phyloP scores from a whole-genome alignment of 495 filamentous ascomycete species.

The Glonium stellatum region DNA sequence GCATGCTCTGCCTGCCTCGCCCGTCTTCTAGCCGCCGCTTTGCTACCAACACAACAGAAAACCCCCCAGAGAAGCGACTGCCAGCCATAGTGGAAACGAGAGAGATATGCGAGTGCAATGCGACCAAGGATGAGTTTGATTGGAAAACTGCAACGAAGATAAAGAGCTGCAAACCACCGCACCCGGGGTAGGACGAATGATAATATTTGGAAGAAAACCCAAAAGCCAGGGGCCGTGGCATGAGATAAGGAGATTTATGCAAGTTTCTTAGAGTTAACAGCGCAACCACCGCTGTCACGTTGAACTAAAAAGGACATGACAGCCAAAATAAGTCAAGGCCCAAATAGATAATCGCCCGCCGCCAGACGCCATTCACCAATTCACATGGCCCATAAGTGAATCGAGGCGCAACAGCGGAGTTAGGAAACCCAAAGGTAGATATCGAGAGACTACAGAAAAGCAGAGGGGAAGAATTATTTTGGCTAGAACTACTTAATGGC shows the following conservation, averaged over 20 bases:
- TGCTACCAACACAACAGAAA: no score
- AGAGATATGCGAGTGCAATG: no score
- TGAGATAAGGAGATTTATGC: not conserved
- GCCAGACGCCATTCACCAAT: not conserved
- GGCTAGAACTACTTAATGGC: slow-evolving; percentile 21
- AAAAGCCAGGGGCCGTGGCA: not conserved
- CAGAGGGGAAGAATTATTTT: not conserved
- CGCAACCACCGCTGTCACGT: not conserved
- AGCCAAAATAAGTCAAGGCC: not conserved
- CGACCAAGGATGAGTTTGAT: no score
- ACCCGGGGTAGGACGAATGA: not conserved
- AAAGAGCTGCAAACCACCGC: not conserved
- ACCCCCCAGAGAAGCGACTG: no score
- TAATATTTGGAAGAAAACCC: not conserved
- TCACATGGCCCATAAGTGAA: not conserved
- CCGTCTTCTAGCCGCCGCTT: no score
- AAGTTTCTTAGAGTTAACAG: not conserved
- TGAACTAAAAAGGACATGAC: not conserved
- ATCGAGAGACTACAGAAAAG: not conserved
- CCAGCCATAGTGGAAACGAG: no score
- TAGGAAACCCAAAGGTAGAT: not conserved
- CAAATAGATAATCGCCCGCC: not conserved
- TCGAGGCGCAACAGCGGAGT: not conserved
- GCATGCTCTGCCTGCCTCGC: no score
- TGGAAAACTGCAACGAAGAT: not conserved